These are phyloP conservation scores for Eleusine indica DNA, from an alignment of 176 grass and related monocot species.

Conservation along the genomic window DNA sequence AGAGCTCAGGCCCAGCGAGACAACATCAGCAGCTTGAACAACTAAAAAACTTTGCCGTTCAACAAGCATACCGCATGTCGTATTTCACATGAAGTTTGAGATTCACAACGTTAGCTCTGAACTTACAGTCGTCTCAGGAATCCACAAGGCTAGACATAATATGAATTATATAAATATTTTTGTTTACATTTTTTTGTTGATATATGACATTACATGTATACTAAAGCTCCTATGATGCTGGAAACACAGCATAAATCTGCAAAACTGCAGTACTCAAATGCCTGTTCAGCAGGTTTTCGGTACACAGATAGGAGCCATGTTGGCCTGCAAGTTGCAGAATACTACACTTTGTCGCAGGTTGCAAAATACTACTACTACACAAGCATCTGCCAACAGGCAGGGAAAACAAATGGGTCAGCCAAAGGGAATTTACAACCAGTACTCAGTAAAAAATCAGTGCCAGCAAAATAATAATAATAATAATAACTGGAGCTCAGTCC, in stretches of 20 bases:
- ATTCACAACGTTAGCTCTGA: neutral
- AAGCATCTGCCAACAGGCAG: conserved; percentile 29
- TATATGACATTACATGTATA: neutral
- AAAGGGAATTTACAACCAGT: conserved; percentile 34
- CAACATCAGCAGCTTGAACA: neutral
- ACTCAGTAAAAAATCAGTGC: conserved; percentile 4
- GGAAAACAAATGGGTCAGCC: conserved; percentile 34
- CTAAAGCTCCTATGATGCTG: neutral
- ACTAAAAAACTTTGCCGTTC: neutral
- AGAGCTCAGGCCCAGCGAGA: neutral
- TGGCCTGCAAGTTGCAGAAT: neutral
- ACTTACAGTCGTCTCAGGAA: neutral
- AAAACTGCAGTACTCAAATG: neutral
- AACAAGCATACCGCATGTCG: neutral
- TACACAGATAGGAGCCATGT: neutral
- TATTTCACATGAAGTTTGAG: neutral
- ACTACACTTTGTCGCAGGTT: neutral
- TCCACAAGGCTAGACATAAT: neutral
- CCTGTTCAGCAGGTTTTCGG: conserved; percentile 20
- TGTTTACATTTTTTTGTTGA: neutral
- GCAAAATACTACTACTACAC: conserved; percentile 1
- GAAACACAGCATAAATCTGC: conserved; percentile 1
- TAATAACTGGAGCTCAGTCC: conserved; percentile 30
- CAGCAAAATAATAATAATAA: neutral
- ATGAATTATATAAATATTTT: neutral